A percentile compares a stretch with the other conserved stretches of the same genome.
Evolutionary conservation across 2,329 filamentous ascomycete genomes (phyloP).

Genomic region (Sarocladium oryzae): DNA sequence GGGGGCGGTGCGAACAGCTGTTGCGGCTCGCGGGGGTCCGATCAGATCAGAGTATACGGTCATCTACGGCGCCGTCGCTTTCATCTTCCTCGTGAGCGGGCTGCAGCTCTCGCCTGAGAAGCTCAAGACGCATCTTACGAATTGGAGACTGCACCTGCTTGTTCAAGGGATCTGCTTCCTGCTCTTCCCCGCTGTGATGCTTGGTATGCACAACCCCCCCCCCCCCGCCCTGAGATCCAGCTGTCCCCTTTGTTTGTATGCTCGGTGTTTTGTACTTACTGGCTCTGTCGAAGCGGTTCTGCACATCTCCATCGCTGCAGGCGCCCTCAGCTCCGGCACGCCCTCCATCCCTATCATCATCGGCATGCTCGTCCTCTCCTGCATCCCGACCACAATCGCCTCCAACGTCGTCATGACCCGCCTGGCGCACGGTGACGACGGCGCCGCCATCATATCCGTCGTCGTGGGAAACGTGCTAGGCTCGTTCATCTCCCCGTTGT

Average conservation of each 20-base stretch:
- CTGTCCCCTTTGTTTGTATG: no score
- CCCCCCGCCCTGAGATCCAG: no score
- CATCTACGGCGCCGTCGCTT: constrained; percentile 60
- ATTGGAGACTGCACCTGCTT: constrained; percentile 62
- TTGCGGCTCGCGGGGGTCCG: constrained; percentile 40
- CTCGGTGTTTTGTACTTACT: no score
- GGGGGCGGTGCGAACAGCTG: constrained; percentile 28
- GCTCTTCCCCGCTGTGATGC: constrained; percentile 56
- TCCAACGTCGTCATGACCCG: constrained; percentile 71
- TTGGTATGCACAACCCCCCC: constrained; percentile 43
- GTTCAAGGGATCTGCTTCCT: constrained; percentile 63
- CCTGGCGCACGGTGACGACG: constrained; percentile 58
- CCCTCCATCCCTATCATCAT: constrained; percentile 61
- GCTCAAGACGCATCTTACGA: constrained; percentile 52
- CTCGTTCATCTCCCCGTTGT: constrained; percentile 58
- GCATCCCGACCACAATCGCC: constrained; percentile 65
- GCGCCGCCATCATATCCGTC: constrained; percentile 51
- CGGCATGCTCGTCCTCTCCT: constrained; percentile 61
- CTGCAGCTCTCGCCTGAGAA: constrained; percentile 60
- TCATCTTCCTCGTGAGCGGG: constrained; percentile 67
- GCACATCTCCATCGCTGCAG: constrained; percentile 40
- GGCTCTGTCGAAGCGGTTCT: constrained; percentile 31
- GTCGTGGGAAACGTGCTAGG: constrained; percentile 64
- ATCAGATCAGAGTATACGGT: constrained; percentile 53
- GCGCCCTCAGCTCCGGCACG: constrained; percentile 41